These are phyloP conservation scores for Plectranthus barbatus DNA, from an alignment of 257 asterid genomes.

Conservation along the genomic window DNA sequence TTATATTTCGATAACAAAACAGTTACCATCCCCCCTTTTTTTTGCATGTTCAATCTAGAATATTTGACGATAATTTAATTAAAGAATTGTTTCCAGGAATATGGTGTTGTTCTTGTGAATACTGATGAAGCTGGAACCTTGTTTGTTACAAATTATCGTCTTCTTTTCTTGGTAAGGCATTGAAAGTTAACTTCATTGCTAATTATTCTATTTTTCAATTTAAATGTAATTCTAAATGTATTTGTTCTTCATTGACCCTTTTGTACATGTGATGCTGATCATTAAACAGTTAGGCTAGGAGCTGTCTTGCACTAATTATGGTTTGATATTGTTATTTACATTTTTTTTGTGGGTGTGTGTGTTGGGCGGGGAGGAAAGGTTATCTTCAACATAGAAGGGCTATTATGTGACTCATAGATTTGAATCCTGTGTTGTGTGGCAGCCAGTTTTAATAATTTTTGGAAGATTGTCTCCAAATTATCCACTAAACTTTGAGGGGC, in stretches of 20 bases:
- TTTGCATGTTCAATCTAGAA: conserved; percentile 4
- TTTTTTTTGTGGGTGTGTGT: background rate
- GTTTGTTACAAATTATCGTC: conserved; percentile 86
- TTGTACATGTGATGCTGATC: background rate
- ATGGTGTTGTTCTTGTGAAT: conserved; percentile 92
- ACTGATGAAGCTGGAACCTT: conserved; percentile 87
- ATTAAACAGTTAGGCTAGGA: background rate
- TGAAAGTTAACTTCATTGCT: background rate
- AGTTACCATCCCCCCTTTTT: background rate
- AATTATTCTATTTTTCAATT: background rate
- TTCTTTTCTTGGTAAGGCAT: conserved; percentile 72
- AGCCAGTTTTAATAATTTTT: background rate
- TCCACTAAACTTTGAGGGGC: background rate
- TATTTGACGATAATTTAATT: conserved; percentile 20
- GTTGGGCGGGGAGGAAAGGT: background rate
- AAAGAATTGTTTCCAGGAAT: conserved; percentile 46
- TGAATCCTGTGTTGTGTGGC: background rate
- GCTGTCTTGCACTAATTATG: background rate
- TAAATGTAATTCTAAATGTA: background rate
- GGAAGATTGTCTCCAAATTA: background rate
- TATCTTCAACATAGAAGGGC: background rate
- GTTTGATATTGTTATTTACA: background rate
- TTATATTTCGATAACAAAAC: background rate
- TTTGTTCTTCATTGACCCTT: background rate
- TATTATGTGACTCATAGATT: background rate